Conservation (phyloP, 1,139 yeast species). For the Pichia sp. region DNA sequence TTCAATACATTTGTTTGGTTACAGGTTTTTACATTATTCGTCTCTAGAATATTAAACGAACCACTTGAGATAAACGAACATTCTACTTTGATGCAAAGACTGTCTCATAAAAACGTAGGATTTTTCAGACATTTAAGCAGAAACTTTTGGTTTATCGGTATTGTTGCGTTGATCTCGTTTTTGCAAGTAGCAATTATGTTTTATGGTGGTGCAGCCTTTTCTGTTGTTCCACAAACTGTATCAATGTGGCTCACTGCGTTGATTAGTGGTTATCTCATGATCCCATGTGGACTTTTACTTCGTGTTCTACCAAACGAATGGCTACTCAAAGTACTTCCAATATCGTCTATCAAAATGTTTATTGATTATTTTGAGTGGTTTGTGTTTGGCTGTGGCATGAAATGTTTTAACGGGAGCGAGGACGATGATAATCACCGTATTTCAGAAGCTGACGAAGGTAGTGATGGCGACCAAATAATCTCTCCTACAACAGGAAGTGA, state of each 20-base stretch:
- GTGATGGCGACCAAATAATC: slow-evolving; percentile 6
- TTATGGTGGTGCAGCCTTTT: slow-evolving; percentile 95
- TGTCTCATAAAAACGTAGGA: slow-evolving; percentile 60
- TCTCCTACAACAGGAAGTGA: neutral
- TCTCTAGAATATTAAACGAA: slow-evolving; percentile 88
- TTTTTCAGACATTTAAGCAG: slow-evolving; percentile 77
- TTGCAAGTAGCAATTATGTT: slow-evolving; percentile 88
- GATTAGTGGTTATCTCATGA: slow-evolving; percentile 73
- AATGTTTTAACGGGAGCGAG: neutral
- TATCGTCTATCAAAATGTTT: slow-evolving; percentile 50
- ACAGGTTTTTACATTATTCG: slow-evolving; percentile 90
- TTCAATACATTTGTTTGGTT: slow-evolving; percentile 97
- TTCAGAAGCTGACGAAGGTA: slow-evolving; percentile 4
- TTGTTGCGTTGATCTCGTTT: slow-evolving; percentile 70
- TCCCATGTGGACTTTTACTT: slow-evolving; percentile 74
- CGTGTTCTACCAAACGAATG: slow-evolving; percentile 81
- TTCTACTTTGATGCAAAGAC: slow-evolving; percentile 51
- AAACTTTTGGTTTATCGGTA: slow-evolving; percentile 74
- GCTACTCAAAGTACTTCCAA: slow-evolving; percentile 68
- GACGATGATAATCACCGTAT: neutral
- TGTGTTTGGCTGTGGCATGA: slow-evolving; percentile 34
- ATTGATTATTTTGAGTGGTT: slow-evolving; percentile 42
- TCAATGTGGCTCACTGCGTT: slow-evolving; percentile 90
- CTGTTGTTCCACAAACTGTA: slow-evolving; percentile 71
- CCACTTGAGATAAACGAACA: slow-evolving; percentile 52